A percentile compares a stretch with the other conserved stretches of the same genome.
Evolutionary conservation across 352 stramenopile genomes (phyloP).

Genomic region (Phytophthora sojae): DNA sequence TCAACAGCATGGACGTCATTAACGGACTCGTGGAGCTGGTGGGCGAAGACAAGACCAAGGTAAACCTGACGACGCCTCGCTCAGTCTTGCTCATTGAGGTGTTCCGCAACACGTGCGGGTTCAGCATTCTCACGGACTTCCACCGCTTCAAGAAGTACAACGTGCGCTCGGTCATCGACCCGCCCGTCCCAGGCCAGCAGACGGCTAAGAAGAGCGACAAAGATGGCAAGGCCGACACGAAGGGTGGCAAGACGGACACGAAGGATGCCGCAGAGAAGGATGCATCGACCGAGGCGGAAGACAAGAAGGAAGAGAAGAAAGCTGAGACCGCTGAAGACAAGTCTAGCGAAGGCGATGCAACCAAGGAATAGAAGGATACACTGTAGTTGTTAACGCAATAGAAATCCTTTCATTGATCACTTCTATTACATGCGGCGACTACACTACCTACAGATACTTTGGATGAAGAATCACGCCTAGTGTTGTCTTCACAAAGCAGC

Average conservation of each 20-base stretch:
- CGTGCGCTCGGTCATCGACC: conserved; percentile 76
- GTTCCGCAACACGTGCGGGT: conserved; percentile 77
- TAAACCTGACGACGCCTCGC: conserved; percentile 74
- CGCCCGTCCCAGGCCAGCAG: conserved; percentile 48
- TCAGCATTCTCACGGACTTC: conserved; percentile 80
- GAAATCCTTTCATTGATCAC: conserved; percentile 19
- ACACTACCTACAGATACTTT: conserved; percentile 3
- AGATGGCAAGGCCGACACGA: conserved; percentile 24
- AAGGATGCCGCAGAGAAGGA: conserved; percentile 18
- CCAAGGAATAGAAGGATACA: conserved; percentile 16
- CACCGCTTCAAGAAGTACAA: conserved; percentile 83
- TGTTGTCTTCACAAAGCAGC: conserved; percentile 37
- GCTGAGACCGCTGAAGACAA: conserved; percentile 16
- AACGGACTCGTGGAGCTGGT: conserved; percentile 68
- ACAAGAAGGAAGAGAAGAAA: conserved; percentile 4
- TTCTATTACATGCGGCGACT: background rate
- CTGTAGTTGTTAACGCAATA: conserved; percentile 10
- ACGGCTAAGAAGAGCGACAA: conserved; percentile 35
- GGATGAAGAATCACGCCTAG: conserved; percentile 43
- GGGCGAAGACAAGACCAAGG: conserved; percentile 63
- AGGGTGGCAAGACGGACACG: conserved; percentile 24
- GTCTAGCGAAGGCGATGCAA: conserved; percentile 5
- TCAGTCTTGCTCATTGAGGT: conserved; percentile 77
- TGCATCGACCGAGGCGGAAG: background rate
- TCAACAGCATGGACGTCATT: conserved; percentile 81